Evolutionary conservation across 2,329 filamentous ascomycete genomes (phyloP).

Genomic region (Calonectria pseudoturangicola): DNA sequence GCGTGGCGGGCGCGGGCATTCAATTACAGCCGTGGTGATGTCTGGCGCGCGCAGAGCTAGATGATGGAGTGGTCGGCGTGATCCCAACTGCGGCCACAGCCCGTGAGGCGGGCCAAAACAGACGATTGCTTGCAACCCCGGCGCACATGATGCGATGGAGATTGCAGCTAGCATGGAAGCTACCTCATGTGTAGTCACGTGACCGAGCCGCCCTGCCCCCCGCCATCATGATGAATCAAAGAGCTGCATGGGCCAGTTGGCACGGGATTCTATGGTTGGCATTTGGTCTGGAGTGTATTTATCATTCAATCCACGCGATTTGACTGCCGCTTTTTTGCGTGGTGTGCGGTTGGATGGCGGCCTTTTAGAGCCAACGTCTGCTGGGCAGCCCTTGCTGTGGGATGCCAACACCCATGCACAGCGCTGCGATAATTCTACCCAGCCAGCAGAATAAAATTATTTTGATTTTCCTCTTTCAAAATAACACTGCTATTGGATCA

Average conservation of each 20-base stretch:
- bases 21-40: constrained; percentile 18
- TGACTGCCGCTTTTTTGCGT: not conserved
- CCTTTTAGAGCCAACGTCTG: not conserved
- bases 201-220: constrained; percentile 41
- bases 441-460: not conserved
- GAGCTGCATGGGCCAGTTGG: constrained; percentile 13
- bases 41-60: not conserved
- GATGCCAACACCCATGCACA: not conserved
- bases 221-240: constrained; percentile 53
- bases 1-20: constrained; percentile 29
- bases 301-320: constrained; percentile 9
- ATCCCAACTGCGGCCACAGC: constrained; percentile 35
- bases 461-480: not conserved
- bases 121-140: constrained; percentile 43
- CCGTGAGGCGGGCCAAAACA: constrained; percentile 39
- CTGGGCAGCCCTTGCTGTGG: not conserved
- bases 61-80: not conserved
- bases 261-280: constrained; percentile 11
- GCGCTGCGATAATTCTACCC: not conserved
- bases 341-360: not conserved
- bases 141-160: constrained; percentile 53
- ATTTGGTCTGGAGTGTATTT: not conserved
- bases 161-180: constrained; percentile 35
- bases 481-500: not conserved
- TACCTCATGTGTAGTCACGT: constrained; percentile 54